phyloP scores from a whole-genome alignment of 2,329 filamentous ascomycete genomes.

The Botrytis aclada region DNA sequence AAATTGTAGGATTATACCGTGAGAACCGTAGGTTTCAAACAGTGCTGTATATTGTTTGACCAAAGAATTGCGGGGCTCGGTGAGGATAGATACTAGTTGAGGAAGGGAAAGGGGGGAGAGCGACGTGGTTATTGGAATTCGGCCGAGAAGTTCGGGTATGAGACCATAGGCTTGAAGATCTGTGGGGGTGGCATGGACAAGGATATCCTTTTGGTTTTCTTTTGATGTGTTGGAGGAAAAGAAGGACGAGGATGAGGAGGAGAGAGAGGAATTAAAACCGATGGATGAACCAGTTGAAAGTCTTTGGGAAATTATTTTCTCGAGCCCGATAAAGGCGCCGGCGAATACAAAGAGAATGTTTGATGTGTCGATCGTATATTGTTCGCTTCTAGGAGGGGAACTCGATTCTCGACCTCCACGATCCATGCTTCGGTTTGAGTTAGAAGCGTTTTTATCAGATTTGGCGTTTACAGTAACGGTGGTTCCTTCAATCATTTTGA shows the following conservation, averaged over 20 bases:
- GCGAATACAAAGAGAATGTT: conserved; percentile 98
- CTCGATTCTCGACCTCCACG: conserved; percentile 24
- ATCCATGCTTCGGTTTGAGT: conserved; percentile 24
- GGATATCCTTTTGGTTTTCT: conserved; percentile 18
- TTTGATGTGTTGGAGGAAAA: conserved; percentile 43
- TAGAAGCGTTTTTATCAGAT: conserved; percentile 48
- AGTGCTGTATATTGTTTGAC: conserved; percentile 85
- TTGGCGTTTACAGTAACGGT: conserved; percentile 92
- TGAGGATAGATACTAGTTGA: conserved; percentile 80
- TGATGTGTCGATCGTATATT: conserved; percentile 80
- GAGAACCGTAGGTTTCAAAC: conserved; percentile 70
- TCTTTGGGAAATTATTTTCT: conserved; percentile 83
- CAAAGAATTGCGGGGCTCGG: conserved; percentile 85
- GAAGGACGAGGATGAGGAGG: conserved; percentile 35
- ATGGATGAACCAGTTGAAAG: conserved; percentile 79
- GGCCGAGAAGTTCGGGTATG: conserved; percentile 94
- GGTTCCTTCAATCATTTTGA: conserved; percentile 95
- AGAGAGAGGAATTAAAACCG: conserved; percentile 85
- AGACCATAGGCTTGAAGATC: conserved; percentile 85
- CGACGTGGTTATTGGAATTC: conserved; percentile 85
- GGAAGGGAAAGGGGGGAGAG: conserved; percentile 68
- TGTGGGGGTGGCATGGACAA: conserved; percentile 62
- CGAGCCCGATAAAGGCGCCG: conserved; percentile 88
- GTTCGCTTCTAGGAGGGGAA: conserved; percentile 38
- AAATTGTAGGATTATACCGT: conserved; percentile 72